These are phyloP conservation scores for Ophiorrhiza pumila DNA, from an alignment of 257 asterid genomes.

Conservation along the genomic window DNA sequence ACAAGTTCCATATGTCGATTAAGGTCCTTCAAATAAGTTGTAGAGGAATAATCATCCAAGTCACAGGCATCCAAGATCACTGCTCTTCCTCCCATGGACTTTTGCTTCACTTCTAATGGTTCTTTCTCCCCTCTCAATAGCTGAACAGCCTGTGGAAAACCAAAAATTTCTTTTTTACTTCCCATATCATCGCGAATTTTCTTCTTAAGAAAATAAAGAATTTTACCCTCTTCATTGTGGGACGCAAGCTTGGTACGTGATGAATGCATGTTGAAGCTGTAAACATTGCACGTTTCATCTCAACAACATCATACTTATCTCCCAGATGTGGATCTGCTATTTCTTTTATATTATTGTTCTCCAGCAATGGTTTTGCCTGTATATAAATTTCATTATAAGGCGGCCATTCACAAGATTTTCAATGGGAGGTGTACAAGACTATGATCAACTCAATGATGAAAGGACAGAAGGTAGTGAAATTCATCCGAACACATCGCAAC, in stretches of 20 bases:
- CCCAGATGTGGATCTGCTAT: conserved; percentile 75
- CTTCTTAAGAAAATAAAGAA: not conserved
- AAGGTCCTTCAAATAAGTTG: conserved; percentile 72
- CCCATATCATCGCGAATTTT: no score
- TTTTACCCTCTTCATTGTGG: conserved; percentile 73
- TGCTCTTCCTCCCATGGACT: conserved; percentile 58
- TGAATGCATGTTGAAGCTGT: conserved; percentile 80
- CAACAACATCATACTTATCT: conserved; percentile 43
- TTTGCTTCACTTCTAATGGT: conserved; percentile 53
- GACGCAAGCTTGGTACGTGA: conserved; percentile 77
- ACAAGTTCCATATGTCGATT: conserved; percentile 87
- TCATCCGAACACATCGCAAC: not conserved
- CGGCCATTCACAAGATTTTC: not conserved
- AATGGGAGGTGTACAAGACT: not conserved
- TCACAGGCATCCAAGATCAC: conserved; percentile 62
- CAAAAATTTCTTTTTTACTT: not conserved
- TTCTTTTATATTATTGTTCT: conserved; percentile 58
- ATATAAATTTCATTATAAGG: not conserved
- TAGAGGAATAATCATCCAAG: conserved; percentile 69
- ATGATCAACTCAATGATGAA: no score
- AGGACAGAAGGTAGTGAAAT: not conserved
- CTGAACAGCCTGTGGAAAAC: conserved; percentile 60
- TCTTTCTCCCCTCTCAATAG: conserved; percentile 68
- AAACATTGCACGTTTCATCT: conserved; percentile 73
- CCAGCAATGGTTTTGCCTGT: conserved; percentile 85